Evolutionary conservation across 2,329 filamentous ascomycete species (phyloP), one percentile per base, ranked within the genome.

Genomic region (Ceratocystis diversiconidia): DNA sequence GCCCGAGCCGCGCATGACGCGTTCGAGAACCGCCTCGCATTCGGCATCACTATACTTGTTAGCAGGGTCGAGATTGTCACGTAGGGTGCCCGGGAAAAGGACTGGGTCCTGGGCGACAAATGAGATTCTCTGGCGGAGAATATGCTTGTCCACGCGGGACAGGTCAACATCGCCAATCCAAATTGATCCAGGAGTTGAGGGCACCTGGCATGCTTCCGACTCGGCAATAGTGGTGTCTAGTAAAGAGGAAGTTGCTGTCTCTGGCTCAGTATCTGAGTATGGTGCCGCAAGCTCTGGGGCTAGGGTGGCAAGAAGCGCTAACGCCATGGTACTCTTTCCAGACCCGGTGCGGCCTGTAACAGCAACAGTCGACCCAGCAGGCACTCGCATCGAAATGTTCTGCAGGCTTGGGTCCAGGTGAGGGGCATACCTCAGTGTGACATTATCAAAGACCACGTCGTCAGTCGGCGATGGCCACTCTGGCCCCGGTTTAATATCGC

Each of bases 331-430:
- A 32, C 87, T 92, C 75, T 96, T 96, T 17, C 91, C 91, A 0
- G 89, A 94, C 0, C 89, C 87, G 0, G 92, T 96, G 44, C 91
- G 85, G 1, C 91, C 91, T 0, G 92, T 86, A 5, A 96, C 83
- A 0, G 82, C 82, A 48, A 83, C 83, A 0, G 81, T 84, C 7
- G 81, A 77, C 1, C 82, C 81, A 2, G 81, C 81, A 0, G 88
- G 88, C 63, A 96, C 90, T 1, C 79, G 82, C 68, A 96, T 85
- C 0, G 82, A 84, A 32, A 95, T 79, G 57, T 86, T 78, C 6
- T 79, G 76, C 0, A 96, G 75, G 0, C 90, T 88, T 0, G 88
- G 85, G 0, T 91, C 88, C 0, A 95, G 82, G 67, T 88, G 82
- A 0, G 87, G 83, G 5, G 89, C 90, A 70, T 96, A 96, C 60